phyloP scores from a whole-genome alignment of 2,329 filamentous ascomycete genomes.

The Fulvia fulva region DNA sequence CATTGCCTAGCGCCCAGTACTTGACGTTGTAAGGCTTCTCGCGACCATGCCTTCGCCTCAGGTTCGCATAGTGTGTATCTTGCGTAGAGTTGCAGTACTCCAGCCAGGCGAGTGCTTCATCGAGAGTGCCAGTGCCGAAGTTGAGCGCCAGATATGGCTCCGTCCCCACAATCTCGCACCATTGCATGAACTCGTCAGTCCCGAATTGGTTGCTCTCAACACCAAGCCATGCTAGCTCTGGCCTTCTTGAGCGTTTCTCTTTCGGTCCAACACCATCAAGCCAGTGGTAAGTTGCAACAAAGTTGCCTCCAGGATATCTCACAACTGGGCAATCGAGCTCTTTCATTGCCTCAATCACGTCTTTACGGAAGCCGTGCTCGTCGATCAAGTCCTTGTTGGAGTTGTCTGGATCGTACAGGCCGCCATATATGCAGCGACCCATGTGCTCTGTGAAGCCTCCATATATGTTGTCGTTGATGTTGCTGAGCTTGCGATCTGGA shows the following conservation, averaged over 20 bases:
- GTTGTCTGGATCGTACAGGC: slow-evolving; percentile 75
- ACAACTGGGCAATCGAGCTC: slow-evolving; percentile 74
- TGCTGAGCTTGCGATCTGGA: slow-evolving; percentile 60
- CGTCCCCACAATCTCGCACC: slow-evolving; percentile 65
- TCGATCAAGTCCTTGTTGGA: slow-evolving; percentile 59
- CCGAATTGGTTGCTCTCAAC: slow-evolving; percentile 75
- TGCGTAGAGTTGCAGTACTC: slow-evolving; percentile 81
- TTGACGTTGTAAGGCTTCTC: slow-evolving; percentile 76
- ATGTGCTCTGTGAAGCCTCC: slow-evolving; percentile 88
- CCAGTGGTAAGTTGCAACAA: slow-evolving; percentile 83
- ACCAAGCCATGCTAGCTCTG: slow-evolving; percentile 75
- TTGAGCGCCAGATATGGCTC: slow-evolving; percentile 79
- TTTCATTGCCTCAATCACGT: slow-evolving; percentile 69
- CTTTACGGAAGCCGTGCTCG: slow-evolving; percentile 69
- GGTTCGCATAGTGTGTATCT: slow-evolving; percentile 77
- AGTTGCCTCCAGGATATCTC: slow-evolving; percentile 80
- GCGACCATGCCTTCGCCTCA: slow-evolving; percentile 70
- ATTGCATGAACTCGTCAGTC: slow-evolving; percentile 81
- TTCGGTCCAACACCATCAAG: slow-evolving; percentile 72
- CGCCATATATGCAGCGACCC: slow-evolving; percentile 84
- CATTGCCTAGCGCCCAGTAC: slow-evolving; percentile 83
- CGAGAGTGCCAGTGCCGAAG: slow-evolving; percentile 67
- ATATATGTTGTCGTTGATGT: slow-evolving; percentile 78
- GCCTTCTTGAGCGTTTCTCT: slow-evolving; percentile 61
- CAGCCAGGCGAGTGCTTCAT: slow-evolving; percentile 67